These are phyloP conservation scores for Paecilomyces sp. DNA, from an alignment of 2,329 filamentous ascomycete species.

Conservation along the genomic window DNA sequence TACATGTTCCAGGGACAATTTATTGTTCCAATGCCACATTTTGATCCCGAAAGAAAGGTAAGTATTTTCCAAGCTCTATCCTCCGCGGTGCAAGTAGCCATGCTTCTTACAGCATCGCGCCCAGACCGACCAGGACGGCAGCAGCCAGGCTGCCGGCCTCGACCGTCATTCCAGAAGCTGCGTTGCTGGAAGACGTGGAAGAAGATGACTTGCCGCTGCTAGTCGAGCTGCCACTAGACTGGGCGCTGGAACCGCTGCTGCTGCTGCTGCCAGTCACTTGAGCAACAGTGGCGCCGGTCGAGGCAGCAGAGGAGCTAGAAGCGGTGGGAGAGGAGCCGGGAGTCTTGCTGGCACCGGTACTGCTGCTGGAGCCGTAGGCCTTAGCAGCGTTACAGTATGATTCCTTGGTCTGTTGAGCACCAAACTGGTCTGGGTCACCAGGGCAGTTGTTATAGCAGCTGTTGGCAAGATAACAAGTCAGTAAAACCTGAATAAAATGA, in stretches of 20 bases:
- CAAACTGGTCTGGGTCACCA: conserved; percentile 31
- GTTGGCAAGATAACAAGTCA: conserved; percentile 5
- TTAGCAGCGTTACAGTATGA: conserved; percentile 38
- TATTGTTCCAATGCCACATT: not conserved
- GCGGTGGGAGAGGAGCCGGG: conserved; percentile 1
- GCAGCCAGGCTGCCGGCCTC: conserved; percentile 19
- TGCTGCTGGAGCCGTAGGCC: conserved; percentile 22
- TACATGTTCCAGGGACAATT: not conserved
- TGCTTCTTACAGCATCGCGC: conserved; percentile 4
- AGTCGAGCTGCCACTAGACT: conserved; percentile 9
- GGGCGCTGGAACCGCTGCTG: conserved; percentile 3
- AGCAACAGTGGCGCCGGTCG: conserved; percentile 6
- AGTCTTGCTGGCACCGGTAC: conserved; percentile 6
- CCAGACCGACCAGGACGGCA: conserved; percentile 12
- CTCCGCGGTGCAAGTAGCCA: not conserved
- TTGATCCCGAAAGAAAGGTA: not conserved
- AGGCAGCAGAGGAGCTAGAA: conserved; percentile 5
- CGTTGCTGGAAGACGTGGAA: conserved; percentile 1
- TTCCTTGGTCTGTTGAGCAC: conserved; percentile 23
- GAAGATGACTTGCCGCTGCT: not conserved
- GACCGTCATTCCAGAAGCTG: conserved; percentile 8
- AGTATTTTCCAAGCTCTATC: not conserved
- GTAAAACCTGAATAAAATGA: not conserved
- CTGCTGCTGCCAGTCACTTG: conserved; percentile 7
- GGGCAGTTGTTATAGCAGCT: conserved; percentile 62